Base-by-base conservation (phyloP, 2,329 filamentous ascomycete species). In the Fusarium anthophilum region DNA sequence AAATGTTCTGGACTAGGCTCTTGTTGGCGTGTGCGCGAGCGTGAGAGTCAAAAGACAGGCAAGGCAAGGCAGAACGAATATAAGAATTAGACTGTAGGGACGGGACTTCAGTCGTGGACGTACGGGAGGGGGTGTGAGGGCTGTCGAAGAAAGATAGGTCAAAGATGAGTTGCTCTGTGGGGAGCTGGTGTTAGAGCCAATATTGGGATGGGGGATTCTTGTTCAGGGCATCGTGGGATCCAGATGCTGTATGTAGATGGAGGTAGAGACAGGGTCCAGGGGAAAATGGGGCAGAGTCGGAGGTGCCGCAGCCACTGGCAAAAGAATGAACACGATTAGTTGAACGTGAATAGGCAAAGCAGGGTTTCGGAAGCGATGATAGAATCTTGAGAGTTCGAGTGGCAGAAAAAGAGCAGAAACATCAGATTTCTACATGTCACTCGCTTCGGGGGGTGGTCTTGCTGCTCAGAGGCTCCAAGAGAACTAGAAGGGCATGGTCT, bases 251-350 rank as follows among this genome's bases (percentile, higher is more conserved):
- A 61, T 68, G 66, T 72, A 62, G 59, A 72, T 72, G 43, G 55
- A 68, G 43, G 54, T 55, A 69, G 62, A 64, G 63, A 67, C 72
- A 75, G 66, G 70, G 74, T 70, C 61, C 72, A 76, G 74, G 74
- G 72, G 69, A 32, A 48, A 53, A 69, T 43, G 66, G 66, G 60
- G 48, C 43, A 70, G 69, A 63, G 39, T 64, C 53, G 62, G 60
- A 63, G 73, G 63, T 77, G 66, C 72, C 63, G 74, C 68, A 77
- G 74, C 73, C 68, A 76, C 76, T 63, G 68, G 72, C 72, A 72
- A 76, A 66, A 73, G 55, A 62, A 67, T 69, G 61, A 66, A 53
- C 32, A 72, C 56, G 58, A 62, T 58, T 59, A 63, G 68, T 72
- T 62, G 53, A 73, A 63, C 60, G 48, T 67, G 62, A 74, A 72